Evolutionary conservation across 2,329 filamentous ascomycete species (phyloP), one percentile per base, ranked within the genome.

Genomic region (Epichloe aotearoae): DNA sequence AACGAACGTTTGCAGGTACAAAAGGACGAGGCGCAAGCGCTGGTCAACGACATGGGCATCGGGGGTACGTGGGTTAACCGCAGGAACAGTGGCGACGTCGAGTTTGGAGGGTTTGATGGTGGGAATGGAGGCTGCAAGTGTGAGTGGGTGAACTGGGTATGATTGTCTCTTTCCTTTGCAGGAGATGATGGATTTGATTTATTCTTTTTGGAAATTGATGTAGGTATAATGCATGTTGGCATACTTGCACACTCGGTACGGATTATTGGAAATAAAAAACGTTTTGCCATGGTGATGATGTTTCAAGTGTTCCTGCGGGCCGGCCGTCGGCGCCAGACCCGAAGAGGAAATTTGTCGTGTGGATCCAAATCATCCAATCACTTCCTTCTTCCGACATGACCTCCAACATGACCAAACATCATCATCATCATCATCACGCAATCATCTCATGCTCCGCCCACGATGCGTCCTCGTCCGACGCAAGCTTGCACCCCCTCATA

Each of bases 71-170:
- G 75, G 55, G 66, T 83, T 50, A 84, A 84, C 59, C 68, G 68
- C 11, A 66, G 72, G 10, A 67, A 64, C 2, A 63, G 66, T 20
- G 65, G 62, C 1, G 68, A 80, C 53, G 57, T 64, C 11, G 71
- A 67, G 26, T 67, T 77, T 52, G 81, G 81, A 2, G 81, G 80
- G 1, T 75, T 77, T 55, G 80, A 84, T 61, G 81, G 81, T 20
- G 81, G 80, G 38, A 74, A 71, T 1, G 79, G 80, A 15, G 81
- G 81, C 1, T 84, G 80, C 59, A 71, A 67, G 62, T 84, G 80
- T 61, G 68, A 74, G 57, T 84, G 79, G 76, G 69, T 71, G 51
- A 84, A 84, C 53, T 80, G 65, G 65, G 55, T 57, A 19, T 53
- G 33, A 44, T 37, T 42, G 12, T 42, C 17, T 20, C 12, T 33